A percentile compares a stretch with the other conserved stretches of the same genome.
Conservation (phyloP, 805 yeast genomes). For the Brettanomyces nanus region DNA sequence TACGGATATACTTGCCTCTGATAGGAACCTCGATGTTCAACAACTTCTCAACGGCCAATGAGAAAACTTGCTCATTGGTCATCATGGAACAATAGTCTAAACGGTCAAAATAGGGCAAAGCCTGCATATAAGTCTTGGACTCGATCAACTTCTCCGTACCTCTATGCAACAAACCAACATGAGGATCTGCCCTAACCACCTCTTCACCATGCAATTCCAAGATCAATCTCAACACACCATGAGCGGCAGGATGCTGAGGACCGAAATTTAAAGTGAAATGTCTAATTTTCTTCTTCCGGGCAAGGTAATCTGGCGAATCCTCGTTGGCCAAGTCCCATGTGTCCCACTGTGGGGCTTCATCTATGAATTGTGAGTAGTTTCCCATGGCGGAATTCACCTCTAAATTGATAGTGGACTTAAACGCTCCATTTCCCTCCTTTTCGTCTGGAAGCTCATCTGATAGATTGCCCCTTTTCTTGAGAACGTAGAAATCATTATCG, state of each 20-base stretch:
- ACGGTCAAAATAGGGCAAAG: slow-evolving; percentile 82
- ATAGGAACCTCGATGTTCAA: slow-evolving; percentile 78
- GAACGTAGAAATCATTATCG: slow-evolving; percentile 25
- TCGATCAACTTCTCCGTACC: slow-evolving; percentile 88
- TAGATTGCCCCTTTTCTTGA: slow-evolving; percentile 23
- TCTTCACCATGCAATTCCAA: slow-evolving; percentile 86
- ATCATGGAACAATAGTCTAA: slow-evolving; percentile 81
- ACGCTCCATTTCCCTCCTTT: slow-evolving; percentile 16
- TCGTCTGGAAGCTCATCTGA: slow-evolving; percentile 13
- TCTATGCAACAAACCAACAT: slow-evolving; percentile 79
- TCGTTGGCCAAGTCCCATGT: slow-evolving; percentile 28
- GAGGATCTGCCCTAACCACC: slow-evolving; percentile 81
- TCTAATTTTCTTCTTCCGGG: slow-evolving; percentile 49
- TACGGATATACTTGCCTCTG: slow-evolving; percentile 78
- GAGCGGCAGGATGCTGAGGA: slow-evolving; percentile 94
- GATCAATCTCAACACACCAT: slow-evolving; percentile 82
- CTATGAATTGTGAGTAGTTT: slow-evolving; percentile 26
- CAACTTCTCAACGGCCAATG: slow-evolving; percentile 77
- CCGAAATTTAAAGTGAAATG: slow-evolving; percentile 88
- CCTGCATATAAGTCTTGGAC: slow-evolving; percentile 79
- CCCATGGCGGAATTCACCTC: slow-evolving; percentile 37
- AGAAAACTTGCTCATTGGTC: slow-evolving; percentile 83
- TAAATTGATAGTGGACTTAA: slow-evolving; percentile 18
- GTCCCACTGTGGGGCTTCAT: slow-evolving; percentile 27
- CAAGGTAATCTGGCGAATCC: slow-evolving; percentile 29